Conservation (phyloP, 129 eudicot genomes). For the Chrysanthemum lavandulifolium region DNA sequence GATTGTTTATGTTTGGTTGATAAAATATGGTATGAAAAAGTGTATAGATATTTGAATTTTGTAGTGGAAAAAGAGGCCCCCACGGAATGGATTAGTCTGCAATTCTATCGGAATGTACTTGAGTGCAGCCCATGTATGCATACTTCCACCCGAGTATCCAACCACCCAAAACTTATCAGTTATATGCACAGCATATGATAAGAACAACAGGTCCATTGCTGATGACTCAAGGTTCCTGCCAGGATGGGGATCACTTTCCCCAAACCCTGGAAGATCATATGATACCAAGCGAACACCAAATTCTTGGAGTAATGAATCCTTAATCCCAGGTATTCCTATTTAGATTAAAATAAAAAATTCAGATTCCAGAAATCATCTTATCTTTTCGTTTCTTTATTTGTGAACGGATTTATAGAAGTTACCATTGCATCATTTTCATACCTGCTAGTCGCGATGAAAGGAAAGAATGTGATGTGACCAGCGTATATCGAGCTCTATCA, state of each 20-base stretch:
- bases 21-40: no score
- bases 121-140: slow-evolving; percentile 95
- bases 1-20: no score
- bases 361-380: slow-evolving; percentile 8
- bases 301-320: slow-evolving; percentile 65
- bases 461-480: slow-evolving; percentile 71
- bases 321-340: slow-evolving; percentile 87
- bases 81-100: no score
- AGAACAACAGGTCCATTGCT: slow-evolving; percentile 75
- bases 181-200: slow-evolving; percentile 72
- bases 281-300: slow-evolving; percentile 77
- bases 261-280: slow-evolving; percentile 97
- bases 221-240: slow-evolving; percentile 80
- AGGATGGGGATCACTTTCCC: slow-evolving; percentile 96
- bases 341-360: slow-evolving; percentile 2
- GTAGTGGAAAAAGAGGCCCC: no score
- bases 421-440: slow-evolving; percentile 28
- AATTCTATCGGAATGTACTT: slow-evolving; percentile 75
- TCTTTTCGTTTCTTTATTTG: slow-evolving; percentile 3
- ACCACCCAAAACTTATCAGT: slow-evolving; percentile 80
- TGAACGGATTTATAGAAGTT: slow-evolving; percentile 3
- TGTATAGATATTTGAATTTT: no score
- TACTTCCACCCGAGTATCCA: slow-evolving; percentile 76
- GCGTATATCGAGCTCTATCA: slow-evolving; percentile 61
- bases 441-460: slow-evolving; percentile 93